Percentiles rank a stretch among this genome's conserved stretches.
Evolutionary conservation across 371 early-diverging fungal species (phyloP).

Genomic region (Apophysomyces sp.): DNA sequence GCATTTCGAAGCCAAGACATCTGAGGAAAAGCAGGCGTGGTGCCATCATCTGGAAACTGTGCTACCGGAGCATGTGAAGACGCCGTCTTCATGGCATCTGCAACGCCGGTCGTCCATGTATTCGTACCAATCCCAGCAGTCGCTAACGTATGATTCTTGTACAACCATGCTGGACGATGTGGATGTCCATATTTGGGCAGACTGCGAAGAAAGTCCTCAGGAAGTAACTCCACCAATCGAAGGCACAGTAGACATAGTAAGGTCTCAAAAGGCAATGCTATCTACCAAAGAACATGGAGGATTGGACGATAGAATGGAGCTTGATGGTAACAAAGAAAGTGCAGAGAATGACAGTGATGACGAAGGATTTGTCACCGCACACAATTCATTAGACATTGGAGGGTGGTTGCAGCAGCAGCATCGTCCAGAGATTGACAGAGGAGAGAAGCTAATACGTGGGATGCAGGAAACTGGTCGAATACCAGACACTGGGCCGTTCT

Average conservation of each 20-base stretch:
- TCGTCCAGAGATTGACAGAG: not conserved
- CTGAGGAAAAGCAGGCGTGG: slow-evolving; percentile 29
- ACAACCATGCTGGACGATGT: not conserved
- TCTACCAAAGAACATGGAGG: not conserved
- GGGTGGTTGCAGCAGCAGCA: not conserved
- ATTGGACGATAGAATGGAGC: not conserved
- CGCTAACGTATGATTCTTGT: not conserved
- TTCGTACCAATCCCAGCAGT: not conserved
- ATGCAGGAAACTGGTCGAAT: not conserved
- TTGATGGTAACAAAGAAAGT: not conserved
- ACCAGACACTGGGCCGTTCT: not conserved
- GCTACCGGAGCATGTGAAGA: slow-evolving; percentile 2
- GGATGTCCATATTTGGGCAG: not conserved
- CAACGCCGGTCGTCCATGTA: not conserved
- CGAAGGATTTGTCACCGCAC: not conserved
- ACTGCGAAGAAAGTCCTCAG: not conserved
- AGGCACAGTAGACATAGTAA: not conserved
- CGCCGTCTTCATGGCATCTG: not conserved
- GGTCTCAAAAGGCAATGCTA: not conserved
- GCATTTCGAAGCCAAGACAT: slow-evolving; percentile 25
- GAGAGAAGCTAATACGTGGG: not conserved
- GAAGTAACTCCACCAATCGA: not conserved
- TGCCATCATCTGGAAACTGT: slow-evolving; percentile 26
- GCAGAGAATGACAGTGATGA: not conserved
- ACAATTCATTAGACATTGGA: not conserved